Conservation (phyloP, 257 asterid genomes). For the Ehretia macrophylla region DNA sequence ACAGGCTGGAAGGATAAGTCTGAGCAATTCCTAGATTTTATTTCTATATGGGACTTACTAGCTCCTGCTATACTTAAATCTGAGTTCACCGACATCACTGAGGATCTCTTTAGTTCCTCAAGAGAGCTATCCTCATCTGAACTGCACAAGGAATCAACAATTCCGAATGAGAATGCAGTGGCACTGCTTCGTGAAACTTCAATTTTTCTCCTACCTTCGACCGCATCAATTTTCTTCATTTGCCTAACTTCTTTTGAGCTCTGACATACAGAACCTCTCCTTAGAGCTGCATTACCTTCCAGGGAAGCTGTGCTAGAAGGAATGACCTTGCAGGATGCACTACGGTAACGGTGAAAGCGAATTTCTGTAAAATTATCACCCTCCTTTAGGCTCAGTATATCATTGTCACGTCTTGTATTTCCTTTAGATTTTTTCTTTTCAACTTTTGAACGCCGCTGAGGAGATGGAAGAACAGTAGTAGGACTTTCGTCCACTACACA, state of each 20-base stretch:
- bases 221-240: slow-evolving; percentile 27
- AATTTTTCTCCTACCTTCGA: slow-evolving; percentile 56
- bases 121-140: slow-evolving; percentile 49
- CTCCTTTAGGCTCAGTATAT: slow-evolving; percentile 20
- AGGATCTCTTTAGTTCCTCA: slow-evolving; percentile 33
- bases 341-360: slow-evolving; percentile 54
- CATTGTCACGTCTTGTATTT: slow-evolving; percentile 32
- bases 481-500: slow-evolving; percentile 87
- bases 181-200: slow-evolving; percentile 53
- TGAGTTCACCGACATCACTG: slow-evolving; percentile 35
- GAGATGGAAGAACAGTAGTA: slow-evolving; percentile 78
- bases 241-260: slow-evolving; percentile 56
- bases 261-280: slow-evolving; percentile 66
- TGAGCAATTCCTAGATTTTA: slow-evolving; percentile 13
- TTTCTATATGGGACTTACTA: slow-evolving; percentile 17
- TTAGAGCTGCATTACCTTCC: slow-evolving; percentile 30
- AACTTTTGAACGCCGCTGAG: slow-evolving; percentile 41
- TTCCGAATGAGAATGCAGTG: slow-evolving; percentile 44
- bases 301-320: slow-evolving; percentile 29
- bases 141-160: slow-evolving; percentile 65
- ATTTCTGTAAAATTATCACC: slow-evolving; percentile 44
- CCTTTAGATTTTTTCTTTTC: slow-evolving; percentile 43
- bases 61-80: slow-evolving; percentile 32
- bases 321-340: slow-evolving; percentile 75
- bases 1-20: slow-evolving; percentile 20